A percentile compares a stretch with the other conserved stretches of the same genome.
phyloP scores from a whole-genome alignment of 352 stramenopile species.

The Thraustotheca clavata region DNA sequence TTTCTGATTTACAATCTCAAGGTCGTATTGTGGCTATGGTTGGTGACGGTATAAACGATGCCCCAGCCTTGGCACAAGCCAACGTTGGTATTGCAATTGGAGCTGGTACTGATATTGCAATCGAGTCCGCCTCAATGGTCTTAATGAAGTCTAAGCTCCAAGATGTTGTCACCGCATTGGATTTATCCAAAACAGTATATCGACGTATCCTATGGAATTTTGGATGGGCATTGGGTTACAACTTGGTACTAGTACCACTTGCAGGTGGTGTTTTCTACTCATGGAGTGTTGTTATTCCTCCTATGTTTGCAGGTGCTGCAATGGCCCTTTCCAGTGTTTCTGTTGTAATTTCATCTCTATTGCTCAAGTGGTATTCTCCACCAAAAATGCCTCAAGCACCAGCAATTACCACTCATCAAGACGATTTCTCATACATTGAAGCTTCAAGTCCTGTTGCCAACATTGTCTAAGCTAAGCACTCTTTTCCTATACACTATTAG shows the following conservation, averaged over 20 bases:
- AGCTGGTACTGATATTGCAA: slow-evolving; percentile 94
- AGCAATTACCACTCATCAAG: no score
- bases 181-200: slow-evolving; percentile 95
- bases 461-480: no score
- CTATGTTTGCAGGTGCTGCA: slow-evolving; percentile 92
- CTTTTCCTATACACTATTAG: no score
- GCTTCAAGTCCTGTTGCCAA: no score
- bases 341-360: slow-evolving; percentile 92
- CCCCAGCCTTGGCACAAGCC: slow-evolving; percentile 93
- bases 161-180: slow-evolving; percentile 94
- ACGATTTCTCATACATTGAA: no score
- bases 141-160: slow-evolving; percentile 84
- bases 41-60: slow-evolving; percentile 98
- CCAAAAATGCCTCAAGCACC: no score
- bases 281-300: slow-evolving; percentile 89
- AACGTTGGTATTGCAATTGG: slow-evolving; percentile 96
- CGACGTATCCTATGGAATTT: slow-evolving; percentile 96
- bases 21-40: slow-evolving; percentile 93
- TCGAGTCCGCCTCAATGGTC: slow-evolving; percentile 87
- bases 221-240: slow-evolving; percentile 97
- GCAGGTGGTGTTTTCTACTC: slow-evolving; percentile 96
- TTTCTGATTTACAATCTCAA: slow-evolving; percentile 6
- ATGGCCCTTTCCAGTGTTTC: slow-evolving; percentile 97
- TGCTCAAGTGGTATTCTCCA: slow-evolving; percentile 87
- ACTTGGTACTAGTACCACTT: slow-evolving; percentile 94